These are phyloP conservation scores for Ustilago crameri DNA, from an alignment of 1,284 basidiomycete genomes.

Conservation along the genomic window DNA sequence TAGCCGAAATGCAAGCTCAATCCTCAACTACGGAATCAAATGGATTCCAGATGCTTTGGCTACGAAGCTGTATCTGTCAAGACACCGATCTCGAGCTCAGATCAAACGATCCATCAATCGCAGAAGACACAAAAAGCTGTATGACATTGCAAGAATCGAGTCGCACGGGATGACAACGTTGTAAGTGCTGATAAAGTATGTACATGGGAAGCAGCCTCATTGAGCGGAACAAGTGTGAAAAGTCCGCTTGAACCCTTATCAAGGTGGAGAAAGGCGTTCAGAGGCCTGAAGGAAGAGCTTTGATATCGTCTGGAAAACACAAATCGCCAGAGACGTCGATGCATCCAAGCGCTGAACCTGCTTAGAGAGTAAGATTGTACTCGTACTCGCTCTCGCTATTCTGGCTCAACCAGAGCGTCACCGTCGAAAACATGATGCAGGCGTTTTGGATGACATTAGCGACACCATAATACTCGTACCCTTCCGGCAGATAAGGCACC, in stretches of 20 bases:
- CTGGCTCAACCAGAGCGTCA: conserved; percentile 88
- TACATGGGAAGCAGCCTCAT: background rate
- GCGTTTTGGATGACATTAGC: conserved; percentile 93
- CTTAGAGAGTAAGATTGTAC: conserved; percentile 81
- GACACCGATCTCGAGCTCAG: too few species aligned
- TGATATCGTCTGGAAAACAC: too few species aligned
- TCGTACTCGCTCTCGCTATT: conserved; percentile 83
- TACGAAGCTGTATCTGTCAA: too few species aligned
- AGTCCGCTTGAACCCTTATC: too few species aligned
- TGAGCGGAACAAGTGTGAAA: too few species aligned
- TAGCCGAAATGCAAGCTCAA: too few species aligned
- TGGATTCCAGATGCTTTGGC: too few species aligned
- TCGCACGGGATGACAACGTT: background rate
- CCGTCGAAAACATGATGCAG: conserved; percentile 87
- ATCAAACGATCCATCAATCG: too few species aligned
- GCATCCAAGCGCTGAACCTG: background rate
- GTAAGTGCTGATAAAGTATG: background rate
- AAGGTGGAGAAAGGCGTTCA: too few species aligned
- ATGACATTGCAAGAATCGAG: background rate
- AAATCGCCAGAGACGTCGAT: too few species aligned
- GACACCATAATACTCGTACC: conserved; percentile 89
- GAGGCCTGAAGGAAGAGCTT: too few species aligned
- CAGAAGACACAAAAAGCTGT: background rate
- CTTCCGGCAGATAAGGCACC: conserved; percentile 77
- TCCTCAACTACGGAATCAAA: too few species aligned